phyloP scores from a whole-genome alignment of 768 basidiomycete species.

The Chalciporus pseudorubinellus region DNA sequence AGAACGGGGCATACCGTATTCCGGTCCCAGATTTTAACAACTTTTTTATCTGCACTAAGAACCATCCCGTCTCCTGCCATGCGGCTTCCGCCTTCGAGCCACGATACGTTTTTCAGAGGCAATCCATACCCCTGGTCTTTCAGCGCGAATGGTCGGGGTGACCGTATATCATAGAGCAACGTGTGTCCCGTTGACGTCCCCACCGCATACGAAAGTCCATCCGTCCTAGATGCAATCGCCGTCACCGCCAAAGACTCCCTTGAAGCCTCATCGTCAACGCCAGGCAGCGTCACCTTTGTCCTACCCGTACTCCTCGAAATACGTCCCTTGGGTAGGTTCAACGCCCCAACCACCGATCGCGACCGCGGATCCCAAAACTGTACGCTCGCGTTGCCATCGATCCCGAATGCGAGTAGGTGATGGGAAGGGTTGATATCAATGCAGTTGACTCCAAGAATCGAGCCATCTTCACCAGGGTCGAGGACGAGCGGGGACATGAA shows the following conservation, averaged over 20 bases:
- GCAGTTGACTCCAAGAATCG: conserved; percentile 81
- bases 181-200: conserved; percentile 96
- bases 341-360: conserved; percentile 65
- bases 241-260: conserved; percentile 57
- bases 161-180: conserved; percentile 90
- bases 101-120: conserved; percentile 77
- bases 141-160: conserved; percentile 73
- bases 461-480: too few species aligned
- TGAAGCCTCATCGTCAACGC: conserved; percentile 34
- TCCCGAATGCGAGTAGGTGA: conserved; percentile 83
- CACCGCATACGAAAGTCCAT: conserved; percentile 91
- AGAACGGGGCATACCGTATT: conserved; percentile 55
- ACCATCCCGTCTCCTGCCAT: conserved; percentile 89
- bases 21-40: conserved; percentile 95
- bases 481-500: conserved; percentile 82
- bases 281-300: conserved; percentile 27
- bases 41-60: conserved; percentile 92
- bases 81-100: conserved; percentile 84
- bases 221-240: conserved; percentile 77
- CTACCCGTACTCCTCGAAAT: conserved; percentile 44
- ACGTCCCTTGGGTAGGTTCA: conserved; percentile 56
- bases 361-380: conserved; percentile 98
- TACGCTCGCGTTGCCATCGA: conserved; percentile 82
- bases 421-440: conserved; percentile 94
- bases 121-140: conserved; percentile 98